Conservation (phyloP, 495 filamentous ascomycete species). For the Lasiosphaeria miniovina region DNA sequence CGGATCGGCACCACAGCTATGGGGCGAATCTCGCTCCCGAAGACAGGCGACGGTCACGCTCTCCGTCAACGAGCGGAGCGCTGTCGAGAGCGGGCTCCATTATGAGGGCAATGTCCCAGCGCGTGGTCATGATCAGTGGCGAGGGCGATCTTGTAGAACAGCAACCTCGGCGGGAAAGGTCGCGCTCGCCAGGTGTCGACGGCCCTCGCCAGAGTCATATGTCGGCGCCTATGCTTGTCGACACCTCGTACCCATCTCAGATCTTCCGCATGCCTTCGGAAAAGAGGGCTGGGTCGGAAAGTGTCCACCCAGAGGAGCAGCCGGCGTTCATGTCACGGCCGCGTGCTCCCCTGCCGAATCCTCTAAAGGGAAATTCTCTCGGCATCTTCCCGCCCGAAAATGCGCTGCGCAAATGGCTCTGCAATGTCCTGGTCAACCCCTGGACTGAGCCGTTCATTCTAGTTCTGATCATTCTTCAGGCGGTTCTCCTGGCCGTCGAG, state of each 20-base stretch:
- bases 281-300: slow-evolving; percentile 43
- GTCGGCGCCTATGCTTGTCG: slow-evolving; percentile 51
- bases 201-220: slow-evolving; percentile 32
- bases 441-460: slow-evolving; percentile 85
- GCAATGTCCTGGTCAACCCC: slow-evolving; percentile 84
- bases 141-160: slow-evolving; percentile 74
- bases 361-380: slow-evolving; percentile 81
- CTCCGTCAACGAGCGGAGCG: slow-evolving; percentile 57
- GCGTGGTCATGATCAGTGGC: slow-evolving; percentile 95
- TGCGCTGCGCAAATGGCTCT: slow-evolving; percentile 67
- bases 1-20: slow-evolving; percentile 44
- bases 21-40: slow-evolving; percentile 46
- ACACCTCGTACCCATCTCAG: slow-evolving; percentile 48
- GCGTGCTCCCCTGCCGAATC: slow-evolving; percentile 63
- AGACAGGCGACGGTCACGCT: slow-evolving; percentile 53
- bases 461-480: slow-evolving; percentile 82
- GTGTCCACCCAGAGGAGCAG: slow-evolving; percentile 22
- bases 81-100: slow-evolving; percentile 81
- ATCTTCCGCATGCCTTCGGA: slow-evolving; percentile 43
- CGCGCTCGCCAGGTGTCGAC: slow-evolving; percentile 45
- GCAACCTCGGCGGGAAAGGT: slow-evolving; percentile 64
- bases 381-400: slow-evolving; percentile 80
- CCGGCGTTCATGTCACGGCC: slow-evolving; percentile 27
- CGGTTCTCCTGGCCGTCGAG: slow-evolving; percentile 80
- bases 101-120: slow-evolving; percentile 93